Conservation (phyloP, 495 filamentous ascomycete genomes). For the Clohesyomyces aquaticus region DNA sequence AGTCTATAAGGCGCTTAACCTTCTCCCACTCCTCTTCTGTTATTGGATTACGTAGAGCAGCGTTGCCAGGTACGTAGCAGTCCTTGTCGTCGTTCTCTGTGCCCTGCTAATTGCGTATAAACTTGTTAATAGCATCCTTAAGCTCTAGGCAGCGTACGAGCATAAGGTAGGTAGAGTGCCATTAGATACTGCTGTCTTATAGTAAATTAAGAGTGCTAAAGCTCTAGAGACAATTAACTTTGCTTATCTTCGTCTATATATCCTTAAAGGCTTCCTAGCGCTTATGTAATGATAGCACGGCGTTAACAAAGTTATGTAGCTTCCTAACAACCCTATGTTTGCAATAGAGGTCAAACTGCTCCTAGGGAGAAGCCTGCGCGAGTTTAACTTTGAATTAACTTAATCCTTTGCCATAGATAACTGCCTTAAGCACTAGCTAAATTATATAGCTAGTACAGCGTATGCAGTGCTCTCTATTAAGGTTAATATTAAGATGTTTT, state of each 20-base stretch:
- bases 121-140: neutral
- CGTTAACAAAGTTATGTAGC: constrained; percentile 7
- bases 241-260: neutral
- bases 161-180: neutral
- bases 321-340: neutral
- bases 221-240: neutral
- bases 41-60: neutral
- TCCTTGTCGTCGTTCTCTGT: neutral
- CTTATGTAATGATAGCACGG: neutral
- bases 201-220: constrained; percentile 3
- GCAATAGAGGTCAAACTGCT: neutral
- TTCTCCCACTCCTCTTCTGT: neutral
- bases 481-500: neutral
- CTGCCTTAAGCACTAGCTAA: neutral
- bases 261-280: neutral
- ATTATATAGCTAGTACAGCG: constrained; percentile 2
- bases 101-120: neutral
- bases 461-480: neutral
- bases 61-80: neutral
- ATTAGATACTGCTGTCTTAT: neutral
- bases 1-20: neutral
- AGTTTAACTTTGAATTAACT: neutral
- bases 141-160: neutral
- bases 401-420: constrained; percentile 3
- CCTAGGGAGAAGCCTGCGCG: neutral